Evolutionary conservation across 2,329 filamentous ascomycete genomes (phyloP).

Genomic region (Tolypocladium tundrense): DNA sequence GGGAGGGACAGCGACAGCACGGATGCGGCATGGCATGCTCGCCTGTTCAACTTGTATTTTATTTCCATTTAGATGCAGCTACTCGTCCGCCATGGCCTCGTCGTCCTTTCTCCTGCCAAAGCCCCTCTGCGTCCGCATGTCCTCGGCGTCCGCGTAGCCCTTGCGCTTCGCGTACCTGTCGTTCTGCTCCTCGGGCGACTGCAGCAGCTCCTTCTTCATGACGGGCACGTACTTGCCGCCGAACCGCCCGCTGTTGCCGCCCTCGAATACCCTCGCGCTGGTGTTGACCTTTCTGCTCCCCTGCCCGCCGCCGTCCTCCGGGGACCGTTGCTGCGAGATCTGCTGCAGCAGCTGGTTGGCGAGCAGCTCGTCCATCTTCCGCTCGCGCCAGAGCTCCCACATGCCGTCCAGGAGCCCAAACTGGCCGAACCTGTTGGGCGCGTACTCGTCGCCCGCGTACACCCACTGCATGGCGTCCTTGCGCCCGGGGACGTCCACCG

Average conservation of each 20-base stretch:
- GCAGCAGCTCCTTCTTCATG: slow-evolving; percentile 37
- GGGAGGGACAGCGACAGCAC: neutral
- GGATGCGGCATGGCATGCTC: neutral
- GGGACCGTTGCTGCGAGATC: slow-evolving; percentile 30
- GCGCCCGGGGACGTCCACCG: slow-evolving; percentile 8
- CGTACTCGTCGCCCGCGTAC: slow-evolving; percentile 59
- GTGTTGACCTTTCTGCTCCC: slow-evolving; percentile 23
- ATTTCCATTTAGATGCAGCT: neutral
- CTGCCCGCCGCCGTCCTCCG: slow-evolving; percentile 21
- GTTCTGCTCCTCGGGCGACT: slow-evolving; percentile 44
- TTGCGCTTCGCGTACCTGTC: slow-evolving; percentile 52
- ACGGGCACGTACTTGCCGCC: slow-evolving; percentile 46
- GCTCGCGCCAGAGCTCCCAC: slow-evolving; percentile 74
- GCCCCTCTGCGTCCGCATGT: slow-evolving; percentile 28
- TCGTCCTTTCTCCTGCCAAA: slow-evolving; percentile 20
- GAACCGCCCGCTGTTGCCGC: slow-evolving; percentile 39
- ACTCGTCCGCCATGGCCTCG: slow-evolving; percentile 12
- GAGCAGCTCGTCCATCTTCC: slow-evolving; percentile 85
- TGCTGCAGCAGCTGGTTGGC: slow-evolving; percentile 63
- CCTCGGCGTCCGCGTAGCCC: slow-evolving; percentile 43
- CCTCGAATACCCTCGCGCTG: slow-evolving; percentile 37
- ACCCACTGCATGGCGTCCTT: slow-evolving; percentile 65
- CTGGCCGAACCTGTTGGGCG: slow-evolving; percentile 50
- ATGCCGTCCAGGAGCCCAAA: slow-evolving; percentile 61
- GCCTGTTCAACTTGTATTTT: neutral